A percentile compares a stretch with the other conserved stretches of the same genome.
These are phyloP conservation scores for Cryphonectria japonica DNA, from an alignment of 2,329 filamentous ascomycete species.

Conservation along the genomic window DNA sequence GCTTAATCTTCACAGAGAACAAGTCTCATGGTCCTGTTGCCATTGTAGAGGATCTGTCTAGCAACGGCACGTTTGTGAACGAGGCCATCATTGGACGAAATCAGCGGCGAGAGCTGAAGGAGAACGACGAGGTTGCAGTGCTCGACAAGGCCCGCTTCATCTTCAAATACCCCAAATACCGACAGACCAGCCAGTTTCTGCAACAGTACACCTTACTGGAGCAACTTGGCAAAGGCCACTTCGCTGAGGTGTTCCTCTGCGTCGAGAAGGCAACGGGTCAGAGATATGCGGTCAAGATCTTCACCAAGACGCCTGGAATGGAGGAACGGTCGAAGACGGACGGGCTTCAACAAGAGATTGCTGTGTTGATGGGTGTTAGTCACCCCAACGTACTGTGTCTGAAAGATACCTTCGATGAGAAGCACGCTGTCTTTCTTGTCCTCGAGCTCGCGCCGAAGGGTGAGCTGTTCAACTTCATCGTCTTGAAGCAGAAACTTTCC, in stretches of 20 bases:
- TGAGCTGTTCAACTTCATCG: conserved; percentile 94
- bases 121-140: conserved; percentile 89
- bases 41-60: conserved; percentile 89
- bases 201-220: conserved; percentile 86
- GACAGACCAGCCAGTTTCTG: conserved; percentile 75
- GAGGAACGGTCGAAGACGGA: conserved; percentile 85
- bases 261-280: conserved; percentile 82
- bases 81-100: conserved; percentile 90
- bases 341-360: conserved; percentile 91
- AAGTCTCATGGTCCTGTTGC: conserved; percentile 58
- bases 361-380: conserved; percentile 94
- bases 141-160: conserved; percentile 84
- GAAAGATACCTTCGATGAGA: conserved; percentile 93
- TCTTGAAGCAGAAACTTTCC: conserved; percentile 84
- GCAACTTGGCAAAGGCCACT: conserved; percentile 91
- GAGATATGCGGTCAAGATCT: conserved; percentile 91
- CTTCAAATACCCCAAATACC: conserved; percentile 83
- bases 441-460: conserved; percentile 90
- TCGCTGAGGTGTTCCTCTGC: conserved; percentile 90
- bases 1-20: conserved; percentile 47
- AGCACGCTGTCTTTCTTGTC: conserved; percentile 86
- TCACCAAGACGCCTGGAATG: conserved; percentile 81
- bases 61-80: conserved; percentile 96
- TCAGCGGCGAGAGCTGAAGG: conserved; percentile 83
- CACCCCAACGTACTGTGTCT: conserved; percentile 91